Conservation (phyloP, 2,329 filamentous ascomycete species). For the Thermomyces lanuginosus region DNA sequence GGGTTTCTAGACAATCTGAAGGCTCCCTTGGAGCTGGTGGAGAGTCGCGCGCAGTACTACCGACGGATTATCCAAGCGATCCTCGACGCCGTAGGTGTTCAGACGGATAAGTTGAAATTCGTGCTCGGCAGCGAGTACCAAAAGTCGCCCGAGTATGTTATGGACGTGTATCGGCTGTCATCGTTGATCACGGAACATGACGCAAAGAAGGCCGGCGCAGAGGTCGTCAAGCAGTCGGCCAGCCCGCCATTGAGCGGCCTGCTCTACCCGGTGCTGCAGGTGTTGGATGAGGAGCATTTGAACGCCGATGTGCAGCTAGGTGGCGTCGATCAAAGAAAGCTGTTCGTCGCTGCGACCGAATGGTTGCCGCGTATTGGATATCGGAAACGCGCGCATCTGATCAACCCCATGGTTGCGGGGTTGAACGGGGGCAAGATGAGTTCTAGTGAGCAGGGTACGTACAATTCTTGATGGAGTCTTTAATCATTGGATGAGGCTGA, state of each 20-base stretch:
- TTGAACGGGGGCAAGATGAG: slow-evolving; percentile 75
- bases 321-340: slow-evolving; percentile 59
- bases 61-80: slow-evolving; percentile 55
- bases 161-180: slow-evolving; percentile 71
- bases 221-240: slow-evolving; percentile 82
- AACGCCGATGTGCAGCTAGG: slow-evolving; percentile 72
- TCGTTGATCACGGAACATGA: slow-evolving; percentile 59
- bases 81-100: slow-evolving; percentile 61
- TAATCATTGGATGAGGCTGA: neutral
- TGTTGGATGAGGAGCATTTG: slow-evolving; percentile 78
- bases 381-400: slow-evolving; percentile 52
- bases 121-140: slow-evolving; percentile 78
- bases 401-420: slow-evolving; percentile 83
- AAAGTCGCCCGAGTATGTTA: slow-evolving; percentile 48
- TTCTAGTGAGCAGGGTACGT: slow-evolving; percentile 41
- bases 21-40: slow-evolving; percentile 74
- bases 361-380: slow-evolving; percentile 76
- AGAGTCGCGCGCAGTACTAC: slow-evolving; percentile 73
- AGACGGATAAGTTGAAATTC: slow-evolving; percentile 64
- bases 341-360: slow-evolving; percentile 74
- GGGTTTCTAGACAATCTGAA: slow-evolving; percentile 41
- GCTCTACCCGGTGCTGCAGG: slow-evolving; percentile 76
- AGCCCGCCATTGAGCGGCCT: slow-evolving; percentile 59
- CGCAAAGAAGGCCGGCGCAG: slow-evolving; percentile 77
- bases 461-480: neutral